Evolutionary conservation across 805 yeast species (phyloP).

Genomic region (Ogataea corticis): DNA sequence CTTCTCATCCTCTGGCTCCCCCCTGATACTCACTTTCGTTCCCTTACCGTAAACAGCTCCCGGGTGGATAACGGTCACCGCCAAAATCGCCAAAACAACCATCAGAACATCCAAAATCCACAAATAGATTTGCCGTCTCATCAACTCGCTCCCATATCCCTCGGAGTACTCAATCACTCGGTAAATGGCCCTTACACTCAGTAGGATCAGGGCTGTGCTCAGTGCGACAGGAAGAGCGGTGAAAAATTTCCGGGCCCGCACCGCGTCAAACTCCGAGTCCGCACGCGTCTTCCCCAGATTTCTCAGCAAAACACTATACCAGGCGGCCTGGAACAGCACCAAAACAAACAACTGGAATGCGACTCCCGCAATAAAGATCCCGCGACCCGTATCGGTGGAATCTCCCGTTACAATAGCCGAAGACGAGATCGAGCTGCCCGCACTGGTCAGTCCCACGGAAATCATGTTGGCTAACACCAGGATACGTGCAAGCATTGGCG

Average conservation of each 20-base stretch:
- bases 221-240: conserved; percentile 45
- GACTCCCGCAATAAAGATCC: too few relatives aligned
- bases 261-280: conserved; percentile 31
- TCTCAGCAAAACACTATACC: conserved; percentile 39
- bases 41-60: conserved; percentile 48
- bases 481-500: too few relatives aligned
- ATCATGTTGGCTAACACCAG: conserved; percentile 66
- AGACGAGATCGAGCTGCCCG: conserved; percentile 63
- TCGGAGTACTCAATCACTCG: conserved; percentile 69
- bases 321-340: too few relatives aligned
- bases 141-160: conserved; percentile 72
- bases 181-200: conserved; percentile 68
- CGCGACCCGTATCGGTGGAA: too few relatives aligned
- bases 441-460: conserved; percentile 64
- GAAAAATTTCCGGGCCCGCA: conserved; percentile 40
- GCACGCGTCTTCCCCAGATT: conserved; percentile 32
- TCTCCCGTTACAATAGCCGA: background rate
- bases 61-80: conserved; percentile 61
- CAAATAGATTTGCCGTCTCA: conserved; percentile 58
- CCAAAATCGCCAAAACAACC: conserved; percentile 50
- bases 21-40: conserved; percentile 8
- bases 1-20: too few relatives aligned
- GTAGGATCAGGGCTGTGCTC: conserved; percentile 46
- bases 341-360: too few relatives aligned
- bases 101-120: conserved; percentile 62